Evolutionary conservation across 116 monocot genomes (phyloP), one percentile per base, ranked within the genome.

Genomic region (Iris pallida): DNA sequence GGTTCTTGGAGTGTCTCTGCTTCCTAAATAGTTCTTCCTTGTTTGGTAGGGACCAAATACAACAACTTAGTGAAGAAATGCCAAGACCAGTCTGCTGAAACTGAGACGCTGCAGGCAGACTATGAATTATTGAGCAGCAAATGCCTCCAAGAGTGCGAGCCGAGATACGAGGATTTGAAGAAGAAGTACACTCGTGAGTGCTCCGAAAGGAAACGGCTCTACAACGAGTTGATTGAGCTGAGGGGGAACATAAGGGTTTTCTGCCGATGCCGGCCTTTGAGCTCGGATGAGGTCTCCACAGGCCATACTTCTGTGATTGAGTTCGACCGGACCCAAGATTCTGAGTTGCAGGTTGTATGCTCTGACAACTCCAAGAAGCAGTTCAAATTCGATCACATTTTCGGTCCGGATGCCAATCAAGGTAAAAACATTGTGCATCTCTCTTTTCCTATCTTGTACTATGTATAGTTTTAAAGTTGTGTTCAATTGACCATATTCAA

Each of bases 231-330:
- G 40, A 89, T 96, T 57, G 96, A 96, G 51, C 40, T 87, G 18
- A 96, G 78, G 69, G 96, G 96, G 7, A 96, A 96, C 57, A 91
- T 96, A 16, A 80, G 92, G 74, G 96, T 96, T 4, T 96, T 96
- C 20, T 96, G 96, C 72, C 71, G 96, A 75, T 91, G 92, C 72
- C 68, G 96, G 59, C 96, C 96, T 7, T 71, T 96, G 59, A 96
- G 71, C 76, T 47, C 77, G 0, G 89, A 86, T 46, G 96, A 96
- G 53, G 61, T 79, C 42, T 75, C 86, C 11, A 86, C 71, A 59
- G 92, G 92, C 6, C 47, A 55, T 78, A 68, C 81, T 47, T 84
- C 78, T 43, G 72, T 81, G 4, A 47, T 96, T 40, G 86, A 91
- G 8, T 82, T 91, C 56, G 92, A 96, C 20, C 76, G 80, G 12